Percentiles rank a stretch among this genome's conserved stretches.
Conservation (phyloP, 73 alveolate genomes). For the Tetrahymena malaccensis region DNA sequence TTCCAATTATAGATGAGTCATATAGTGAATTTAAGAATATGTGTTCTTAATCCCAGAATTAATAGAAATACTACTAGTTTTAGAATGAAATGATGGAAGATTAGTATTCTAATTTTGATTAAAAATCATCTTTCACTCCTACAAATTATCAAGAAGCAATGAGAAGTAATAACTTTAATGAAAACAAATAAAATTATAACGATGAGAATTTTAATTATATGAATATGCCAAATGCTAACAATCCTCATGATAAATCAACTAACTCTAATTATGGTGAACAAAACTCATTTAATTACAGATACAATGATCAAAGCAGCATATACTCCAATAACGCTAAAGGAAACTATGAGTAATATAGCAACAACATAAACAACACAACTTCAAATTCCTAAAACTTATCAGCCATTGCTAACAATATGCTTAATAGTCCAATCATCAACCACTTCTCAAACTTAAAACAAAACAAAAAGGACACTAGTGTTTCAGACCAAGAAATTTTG, state of each 20-base stretch:
- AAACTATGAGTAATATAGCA: neutral
- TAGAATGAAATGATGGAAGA: neutral
- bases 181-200: neutral
- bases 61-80: neutral
- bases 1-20: neutral
- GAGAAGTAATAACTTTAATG: neutral
- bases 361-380: neutral
- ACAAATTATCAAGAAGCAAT: neutral
- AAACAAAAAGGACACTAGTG: neutral
- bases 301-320: neutral
- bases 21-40: neutral
- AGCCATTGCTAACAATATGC: neutral
- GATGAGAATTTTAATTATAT: neutral
- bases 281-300: neutral
- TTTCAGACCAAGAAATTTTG: neutral
- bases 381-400: neutral
- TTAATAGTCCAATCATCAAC: neutral
- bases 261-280: neutral
- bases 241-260: neutral
- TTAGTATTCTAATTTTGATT: neutral
- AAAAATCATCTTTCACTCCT: neutral
- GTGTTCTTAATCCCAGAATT: neutral
- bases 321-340: neutral
- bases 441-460: neutral
- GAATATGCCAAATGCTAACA: neutral